A percentile compares a stretch with the other conserved stretches of the same genome.
phyloP scores from a whole-genome alignment of 805 yeast genomes.

The Cyberlindnera euphorbiae region DNA sequence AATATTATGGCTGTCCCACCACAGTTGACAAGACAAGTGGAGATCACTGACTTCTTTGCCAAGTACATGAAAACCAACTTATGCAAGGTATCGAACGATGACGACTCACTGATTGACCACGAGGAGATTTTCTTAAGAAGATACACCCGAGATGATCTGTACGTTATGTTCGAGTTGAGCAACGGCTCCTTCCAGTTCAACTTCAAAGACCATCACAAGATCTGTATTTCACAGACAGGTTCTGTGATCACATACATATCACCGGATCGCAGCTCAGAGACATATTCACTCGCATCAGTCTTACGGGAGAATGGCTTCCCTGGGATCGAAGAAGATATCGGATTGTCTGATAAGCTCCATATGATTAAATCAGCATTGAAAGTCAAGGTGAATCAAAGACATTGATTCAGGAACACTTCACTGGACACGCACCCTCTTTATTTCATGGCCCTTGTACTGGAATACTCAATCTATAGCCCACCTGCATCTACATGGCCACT shows the following conservation, averaged over 20 bases:
- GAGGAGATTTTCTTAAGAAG: constrained; percentile 77
- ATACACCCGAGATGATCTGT: constrained; percentile 72
- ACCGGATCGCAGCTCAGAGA: constrained; percentile 66
- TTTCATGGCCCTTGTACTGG: no score
- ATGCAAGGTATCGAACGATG: constrained; percentile 69
- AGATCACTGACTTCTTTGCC: constrained; percentile 82
- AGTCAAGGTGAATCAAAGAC: constrained; percentile 20
- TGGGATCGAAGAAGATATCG: constrained; percentile 40
- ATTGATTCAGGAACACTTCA: constrained; percentile 1
- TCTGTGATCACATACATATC: constrained; percentile 75
- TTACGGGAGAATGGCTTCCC: constrained; percentile 45
- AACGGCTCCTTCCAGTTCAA: constrained; percentile 92
- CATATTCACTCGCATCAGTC: constrained; percentile 50
- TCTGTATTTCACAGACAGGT: constrained; percentile 75
- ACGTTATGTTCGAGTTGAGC: constrained; percentile 88
- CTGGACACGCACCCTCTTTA: neutral
- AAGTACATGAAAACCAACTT: constrained; percentile 89
- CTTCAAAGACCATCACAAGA: constrained; percentile 90
- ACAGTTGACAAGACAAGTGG: constrained; percentile 62
- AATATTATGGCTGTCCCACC: constrained; percentile 39
- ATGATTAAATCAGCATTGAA: constrained; percentile 65
- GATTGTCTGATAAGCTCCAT: constrained; percentile 40
- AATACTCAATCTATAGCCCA: no score
- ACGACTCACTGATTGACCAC: constrained; percentile 39
- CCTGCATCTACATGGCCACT: no score